Base-by-base conservation (phyloP, 306 rosid genomes). In the Gynostemma pentaphyllum region DNA sequence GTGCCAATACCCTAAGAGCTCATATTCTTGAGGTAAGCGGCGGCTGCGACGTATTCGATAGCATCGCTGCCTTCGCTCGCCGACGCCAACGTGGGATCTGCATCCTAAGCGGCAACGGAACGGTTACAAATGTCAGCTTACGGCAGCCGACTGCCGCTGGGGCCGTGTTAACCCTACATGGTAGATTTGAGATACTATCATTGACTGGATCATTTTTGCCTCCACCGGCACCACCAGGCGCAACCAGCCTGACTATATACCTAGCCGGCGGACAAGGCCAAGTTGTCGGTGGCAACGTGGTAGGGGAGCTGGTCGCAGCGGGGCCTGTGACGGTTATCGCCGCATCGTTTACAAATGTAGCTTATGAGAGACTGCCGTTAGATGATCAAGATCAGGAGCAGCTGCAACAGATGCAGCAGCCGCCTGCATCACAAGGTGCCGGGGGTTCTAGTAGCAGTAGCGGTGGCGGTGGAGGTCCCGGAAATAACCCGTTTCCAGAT, bases 41-140 rank as follows among this genome's bases (percentile, higher is more conserved):
- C 71, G 97, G 97, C 69, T 83, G 87, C 68, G 90, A 87, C 55
- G 90, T 90, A 24, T 87, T 90, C 50, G 97, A 90, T 47, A 49
- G 90, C 65, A 83, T 90, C 9, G 82, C 94, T 13, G 75, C 84
- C 50, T 90, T 85, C 42, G 95, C 97, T 0, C 81, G 90, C 1
- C 94, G 95, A 2, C 82, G 95, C 2, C 97, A 90, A 77, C 85
- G 97, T 0, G 97, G 97, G 88, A 90, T 90, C 88, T 90, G 94
- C 41, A 74, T 90, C 5, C 71, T 90, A 16, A 85, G 88, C 30
- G 97, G 95, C 5, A 90, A 81, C 28, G 97, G 97, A 2, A 83
- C 85, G 0, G 97, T 90, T 13, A 83, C 87, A 3, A 90, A 90
- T 69, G 95, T 90, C 14, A 85, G 61, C 30, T 29, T 90, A 18